phyloP scores from a whole-genome alignment of 768 basidiomycete species.

The Macrolepiota dolichaula region DNA sequence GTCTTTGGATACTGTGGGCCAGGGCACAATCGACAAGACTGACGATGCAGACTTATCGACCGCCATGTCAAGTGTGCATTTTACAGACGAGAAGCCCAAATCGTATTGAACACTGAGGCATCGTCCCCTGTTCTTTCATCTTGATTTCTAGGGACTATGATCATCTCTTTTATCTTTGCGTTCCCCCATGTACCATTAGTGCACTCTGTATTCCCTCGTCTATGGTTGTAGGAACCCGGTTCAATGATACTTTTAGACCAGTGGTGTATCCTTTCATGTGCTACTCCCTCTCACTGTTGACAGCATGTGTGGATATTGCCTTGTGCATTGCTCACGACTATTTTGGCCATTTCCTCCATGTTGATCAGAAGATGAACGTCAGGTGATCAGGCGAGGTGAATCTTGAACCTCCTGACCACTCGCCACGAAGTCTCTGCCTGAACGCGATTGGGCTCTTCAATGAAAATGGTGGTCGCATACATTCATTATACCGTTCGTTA shows the following conservation, averaged over 20 bases:
- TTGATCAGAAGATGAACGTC: not conserved
- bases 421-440: not conserved
- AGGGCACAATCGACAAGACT: not conserved
- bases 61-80: conserved; percentile 1
- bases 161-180: not conserved
- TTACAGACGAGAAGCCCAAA: not conserved
- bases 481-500: not conserved
- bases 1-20: conserved; percentile 11
- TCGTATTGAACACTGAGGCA: not conserved
- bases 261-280: not conserved
- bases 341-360: not conserved
- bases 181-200: conserved; percentile 3
- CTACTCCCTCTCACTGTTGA: not conserved
- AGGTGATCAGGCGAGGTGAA: not conserved
- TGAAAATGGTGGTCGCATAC: not conserved
- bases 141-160: not conserved
- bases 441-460: not conserved
- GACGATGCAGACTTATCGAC: not conserved
- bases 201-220: not conserved
- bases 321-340: not conserved
- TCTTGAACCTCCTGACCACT: not conserved
- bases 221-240: conserved; percentile 1
- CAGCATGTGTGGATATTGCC: not conserved
- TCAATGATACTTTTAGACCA: conserved; percentile 2
- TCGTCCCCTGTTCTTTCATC: not conserved